phyloP scores from a whole-genome alignment of 108 stramenopile genomes.

The Pelagomonas calceolata region DNA sequence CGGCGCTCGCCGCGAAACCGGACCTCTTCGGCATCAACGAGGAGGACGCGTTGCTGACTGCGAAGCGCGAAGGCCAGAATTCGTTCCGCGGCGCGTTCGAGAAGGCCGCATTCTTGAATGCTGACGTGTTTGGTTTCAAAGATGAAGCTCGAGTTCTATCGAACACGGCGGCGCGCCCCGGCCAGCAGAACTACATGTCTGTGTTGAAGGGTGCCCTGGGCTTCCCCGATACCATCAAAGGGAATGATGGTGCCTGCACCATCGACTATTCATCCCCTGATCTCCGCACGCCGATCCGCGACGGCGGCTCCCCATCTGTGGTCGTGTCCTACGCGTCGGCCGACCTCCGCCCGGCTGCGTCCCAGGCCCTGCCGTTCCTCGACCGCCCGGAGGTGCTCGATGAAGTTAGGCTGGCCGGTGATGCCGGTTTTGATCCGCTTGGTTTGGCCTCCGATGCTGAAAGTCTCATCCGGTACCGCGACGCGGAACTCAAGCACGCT shows the following conservation, averaged over 20 bases:
- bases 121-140: neutral
- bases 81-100: neutral
- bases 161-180: neutral
- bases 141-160: neutral
- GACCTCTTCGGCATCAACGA: neutral
- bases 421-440: slow-evolving; percentile 71
- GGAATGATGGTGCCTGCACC: too few relatives aligned
- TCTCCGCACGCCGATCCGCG: too few relatives aligned
- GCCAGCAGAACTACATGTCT: neutral
- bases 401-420: slow-evolving; percentile 54
- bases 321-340: too few relatives aligned
- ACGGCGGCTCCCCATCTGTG: too few relatives aligned
- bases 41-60: neutral
- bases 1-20: too few relatives aligned
- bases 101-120: neutral
- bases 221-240: too few relatives aligned
- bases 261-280: too few relatives aligned
- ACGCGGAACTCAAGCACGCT: slow-evolving; percentile 76
- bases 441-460: slow-evolving; percentile 45
- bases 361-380: slow-evolving; percentile 59
- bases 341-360: slow-evolving; percentile 7
- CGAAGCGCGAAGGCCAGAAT: neutral
- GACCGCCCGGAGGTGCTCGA: slow-evolving; percentile 57
- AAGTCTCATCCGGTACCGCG: slow-evolving; percentile 45
- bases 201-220: neutral